Conservation (phyloP, 2,329 filamentous ascomycete genomes). For the Arthrobotrys pseudoclavata region DNA sequence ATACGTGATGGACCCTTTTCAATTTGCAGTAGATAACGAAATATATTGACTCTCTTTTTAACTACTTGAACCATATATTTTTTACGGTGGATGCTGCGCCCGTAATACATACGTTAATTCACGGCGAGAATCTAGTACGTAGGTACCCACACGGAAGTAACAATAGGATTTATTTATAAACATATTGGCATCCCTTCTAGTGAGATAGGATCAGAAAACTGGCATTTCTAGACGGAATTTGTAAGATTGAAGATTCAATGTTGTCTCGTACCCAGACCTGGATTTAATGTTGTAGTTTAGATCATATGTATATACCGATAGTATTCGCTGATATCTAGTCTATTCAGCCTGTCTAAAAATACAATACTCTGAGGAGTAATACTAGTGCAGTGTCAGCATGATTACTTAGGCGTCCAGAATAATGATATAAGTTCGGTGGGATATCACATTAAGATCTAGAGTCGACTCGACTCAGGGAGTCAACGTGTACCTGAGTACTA, state of each 20-base stretch:
- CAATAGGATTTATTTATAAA: not conserved
- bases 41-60: not conserved
- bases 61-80: not conserved
- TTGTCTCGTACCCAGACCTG: no score
- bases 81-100: not conserved
- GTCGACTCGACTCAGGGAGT: no score
- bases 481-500: no score
- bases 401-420: no score
- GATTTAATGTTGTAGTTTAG: no score
- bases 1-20: not conserved
- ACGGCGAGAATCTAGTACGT: not conserved
- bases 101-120: not conserved
- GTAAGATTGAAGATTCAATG: no score
- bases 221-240: not conserved
- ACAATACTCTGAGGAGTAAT: no score
- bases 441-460: no score
- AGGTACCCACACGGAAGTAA: not conserved
- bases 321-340: no score
- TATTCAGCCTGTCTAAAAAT: no score
- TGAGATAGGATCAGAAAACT: not conserved
- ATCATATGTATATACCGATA: not conserved
- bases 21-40: not conserved
- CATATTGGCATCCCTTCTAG: not conserved
- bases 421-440: no score
- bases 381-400: no score